A percentile compares a stretch with the other conserved stretches of the same genome.
Evolutionary conservation across 352 stramenopile species (phyloP).

Genomic region (Pythium chondricola): DNA sequence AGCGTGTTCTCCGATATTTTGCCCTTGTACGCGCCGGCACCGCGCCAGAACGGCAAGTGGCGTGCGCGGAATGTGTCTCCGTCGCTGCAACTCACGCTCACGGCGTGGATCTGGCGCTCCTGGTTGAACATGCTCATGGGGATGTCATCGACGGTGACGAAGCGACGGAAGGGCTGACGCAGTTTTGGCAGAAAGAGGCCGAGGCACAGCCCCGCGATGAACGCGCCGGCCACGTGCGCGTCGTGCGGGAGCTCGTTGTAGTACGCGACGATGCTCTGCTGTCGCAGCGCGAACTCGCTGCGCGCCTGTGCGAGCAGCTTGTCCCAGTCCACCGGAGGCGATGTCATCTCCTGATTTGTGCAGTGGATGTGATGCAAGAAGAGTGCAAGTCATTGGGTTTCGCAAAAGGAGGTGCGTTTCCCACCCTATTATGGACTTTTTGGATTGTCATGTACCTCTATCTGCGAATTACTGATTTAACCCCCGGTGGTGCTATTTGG

Average conservation of each 20-base stretch:
- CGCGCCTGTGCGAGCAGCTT: constrained; percentile 11
- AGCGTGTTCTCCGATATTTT: constrained; percentile 78
- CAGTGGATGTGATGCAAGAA: not conserved
- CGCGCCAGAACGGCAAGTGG: constrained; percentile 47
- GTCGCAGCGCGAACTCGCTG: constrained; percentile 8
- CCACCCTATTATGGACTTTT: too few relatives aligned
- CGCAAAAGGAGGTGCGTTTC: too few relatives aligned
- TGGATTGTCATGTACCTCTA: too few relatives aligned
- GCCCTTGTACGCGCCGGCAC: constrained; percentile 33
- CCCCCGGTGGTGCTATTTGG: too few relatives aligned
- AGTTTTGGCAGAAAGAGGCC: constrained; percentile 50
- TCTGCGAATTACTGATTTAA: too few relatives aligned
- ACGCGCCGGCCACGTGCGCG: constrained; percentile 37
- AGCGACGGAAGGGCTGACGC: constrained; percentile 60
- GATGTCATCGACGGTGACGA: constrained; percentile 74
- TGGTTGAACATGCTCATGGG: constrained; percentile 65
- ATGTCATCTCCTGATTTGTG: not conserved
- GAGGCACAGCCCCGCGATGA: constrained; percentile 45
- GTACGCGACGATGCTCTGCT: constrained; percentile 8
- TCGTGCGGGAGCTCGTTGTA: constrained; percentile 30
- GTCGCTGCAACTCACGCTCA: constrained; percentile 59
- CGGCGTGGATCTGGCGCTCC: constrained; percentile 41
- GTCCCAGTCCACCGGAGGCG: constrained; percentile 11
- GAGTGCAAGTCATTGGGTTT: too few relatives aligned
- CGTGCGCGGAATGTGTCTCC: constrained; percentile 81